Conservation (phyloP, 768 basidiomycete species). For the Mycena indigotica region DNA sequence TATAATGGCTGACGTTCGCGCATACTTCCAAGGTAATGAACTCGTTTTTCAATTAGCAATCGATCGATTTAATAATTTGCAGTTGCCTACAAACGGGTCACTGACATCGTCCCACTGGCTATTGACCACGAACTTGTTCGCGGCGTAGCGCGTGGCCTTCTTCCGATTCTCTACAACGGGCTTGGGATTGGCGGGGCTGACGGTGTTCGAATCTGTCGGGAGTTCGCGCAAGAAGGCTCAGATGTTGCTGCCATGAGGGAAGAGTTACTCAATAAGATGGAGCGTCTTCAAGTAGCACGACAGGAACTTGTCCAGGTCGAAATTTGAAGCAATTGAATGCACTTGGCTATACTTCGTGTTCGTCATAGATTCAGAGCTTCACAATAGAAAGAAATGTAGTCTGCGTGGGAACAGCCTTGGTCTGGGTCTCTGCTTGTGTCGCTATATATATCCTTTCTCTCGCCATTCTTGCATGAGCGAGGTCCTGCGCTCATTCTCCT, state of each 20-base stretch:
- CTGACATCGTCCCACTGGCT: slow-evolving; percentile 56
- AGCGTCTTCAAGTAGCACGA: slow-evolving; percentile 50
- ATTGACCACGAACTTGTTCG: slow-evolving; percentile 60
- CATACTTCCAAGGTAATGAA: slow-evolving; percentile 54
- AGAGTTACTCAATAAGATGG: slow-evolving; percentile 53
- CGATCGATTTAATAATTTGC: neutral
- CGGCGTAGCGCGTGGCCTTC: slow-evolving; percentile 49
- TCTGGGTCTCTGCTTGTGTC: too few species aligned
- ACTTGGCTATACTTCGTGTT: too few species aligned
- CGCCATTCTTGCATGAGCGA: too few species aligned
- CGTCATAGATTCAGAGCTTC: too few species aligned
- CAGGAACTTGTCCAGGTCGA: slow-evolving; percentile 38
- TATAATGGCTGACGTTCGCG: slow-evolving; percentile 54
- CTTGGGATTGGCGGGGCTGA: slow-evolving; percentile 55
- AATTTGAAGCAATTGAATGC: neutral
- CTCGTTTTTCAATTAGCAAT: neutral
- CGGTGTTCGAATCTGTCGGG: slow-evolving; percentile 48
- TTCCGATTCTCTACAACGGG: slow-evolving; percentile 46
- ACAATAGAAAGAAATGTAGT: too few species aligned
- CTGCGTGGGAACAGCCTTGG: too few species aligned
- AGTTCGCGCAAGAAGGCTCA: slow-evolving; percentile 54
- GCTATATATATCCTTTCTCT: too few species aligned
- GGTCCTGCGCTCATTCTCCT: neutral
- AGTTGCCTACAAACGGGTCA: slow-evolving; percentile 65
- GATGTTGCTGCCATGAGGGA: slow-evolving; percentile 45